Base-by-base conservation (phyloP, 2,329 filamentous ascomycete genomes). In the Stachybotrys echinatus region DNA sequence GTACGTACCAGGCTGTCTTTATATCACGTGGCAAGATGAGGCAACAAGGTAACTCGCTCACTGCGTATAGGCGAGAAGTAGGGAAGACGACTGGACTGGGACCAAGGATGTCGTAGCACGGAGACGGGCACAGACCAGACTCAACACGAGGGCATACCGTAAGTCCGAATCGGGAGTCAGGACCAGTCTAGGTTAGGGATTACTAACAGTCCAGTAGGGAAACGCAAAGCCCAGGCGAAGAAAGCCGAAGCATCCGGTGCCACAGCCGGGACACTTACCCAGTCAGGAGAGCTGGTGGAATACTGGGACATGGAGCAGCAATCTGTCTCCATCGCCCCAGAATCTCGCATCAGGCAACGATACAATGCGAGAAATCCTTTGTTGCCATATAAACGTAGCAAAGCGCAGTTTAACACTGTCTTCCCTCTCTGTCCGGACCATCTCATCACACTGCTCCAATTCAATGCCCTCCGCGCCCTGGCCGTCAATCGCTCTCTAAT, bases 71-170 rank as follows among this genome's bases (percentile, higher is more conserved):
- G 70, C 70, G 7, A 64, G 53, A 58, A 62, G 54, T 50, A 58
- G 45, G 23, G 63, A 73, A 52, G 73, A 76, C 47, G 66, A 75
- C 59, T 76, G 74, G 72, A 74, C 71, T 37, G 74, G 73, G 4
- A 67, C 61, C 21, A 73, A 55, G 17, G 67, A 75, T 64, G 65
- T 68, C 3, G 67, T 64, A 53, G 64, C 63, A 52, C 67, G 74
- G 21, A 65, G 73, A 53, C 58, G 65, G 50, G 64, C 64, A 52
- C 74, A 75, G 61, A 75, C 67, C 51, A 67, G 73, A 61, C 65
- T 74, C 21, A 74, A 74, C 47, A 70, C 67, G 56, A 71, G 73
- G 51, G 72, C 71, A 56, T 73, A 74, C 22, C 19, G 42, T 44
- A 17, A 44, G 42, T 44, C n/a, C 20, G 38, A 34, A 14, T 5